These are phyloP conservation scores for Brachypodium distachyon DNA, from an alignment of 202 grass and related monocot genomes.

Conservation along the genomic window DNA sequence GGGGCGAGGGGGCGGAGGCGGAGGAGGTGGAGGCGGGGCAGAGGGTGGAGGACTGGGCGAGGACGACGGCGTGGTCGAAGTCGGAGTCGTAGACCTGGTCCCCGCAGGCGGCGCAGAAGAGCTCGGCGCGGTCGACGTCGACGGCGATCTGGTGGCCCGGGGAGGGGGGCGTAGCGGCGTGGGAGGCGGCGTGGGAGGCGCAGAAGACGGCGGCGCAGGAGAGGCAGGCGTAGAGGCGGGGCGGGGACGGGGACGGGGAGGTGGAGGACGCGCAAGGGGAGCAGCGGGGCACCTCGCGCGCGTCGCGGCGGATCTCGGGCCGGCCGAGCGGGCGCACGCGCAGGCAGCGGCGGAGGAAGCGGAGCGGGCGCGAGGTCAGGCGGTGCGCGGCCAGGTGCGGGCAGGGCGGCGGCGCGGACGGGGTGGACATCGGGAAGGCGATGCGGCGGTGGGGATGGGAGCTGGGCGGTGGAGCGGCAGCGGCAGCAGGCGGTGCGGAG, in stretches of 20 bases:
- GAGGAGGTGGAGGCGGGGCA: not conserved
- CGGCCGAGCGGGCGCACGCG: slow-evolving; percentile 63
- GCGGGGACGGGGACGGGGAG: not conserved
- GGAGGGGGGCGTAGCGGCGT: slow-evolving; percentile 26
- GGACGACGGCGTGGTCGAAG: slow-evolving; percentile 77
- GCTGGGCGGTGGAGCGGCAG: not conserved
- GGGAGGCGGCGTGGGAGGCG: slow-evolving; percentile 41
- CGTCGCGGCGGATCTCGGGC: slow-evolving; percentile 61
- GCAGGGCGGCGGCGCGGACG: slow-evolving; percentile 48
- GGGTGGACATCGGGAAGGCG: slow-evolving; percentile 32
- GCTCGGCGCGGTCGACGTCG: slow-evolving; percentile 82
- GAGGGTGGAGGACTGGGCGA: slow-evolving; percentile 46
- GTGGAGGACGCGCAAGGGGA: slow-evolving; percentile 31
- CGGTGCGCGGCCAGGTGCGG: slow-evolving; percentile 70
- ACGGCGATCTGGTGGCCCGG: slow-evolving; percentile 80
- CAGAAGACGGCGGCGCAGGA: slow-evolving; percentile 76
- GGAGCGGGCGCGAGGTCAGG: slow-evolving; percentile 37
- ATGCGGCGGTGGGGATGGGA: not conserved
- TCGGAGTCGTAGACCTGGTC: slow-evolving; percentile 93
- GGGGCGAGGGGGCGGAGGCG: not conserved
- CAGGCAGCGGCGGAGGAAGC: slow-evolving; percentile 79
- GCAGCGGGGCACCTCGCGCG: slow-evolving; percentile 48
- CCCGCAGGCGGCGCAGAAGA: slow-evolving; percentile 73
- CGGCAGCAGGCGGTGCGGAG: not conserved
- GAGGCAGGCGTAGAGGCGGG: slow-evolving; percentile 74